Evolutionary conservation across 2,329 filamentous ascomycete genomes (phyloP).

Genomic region (Xylaria sp.): DNA sequence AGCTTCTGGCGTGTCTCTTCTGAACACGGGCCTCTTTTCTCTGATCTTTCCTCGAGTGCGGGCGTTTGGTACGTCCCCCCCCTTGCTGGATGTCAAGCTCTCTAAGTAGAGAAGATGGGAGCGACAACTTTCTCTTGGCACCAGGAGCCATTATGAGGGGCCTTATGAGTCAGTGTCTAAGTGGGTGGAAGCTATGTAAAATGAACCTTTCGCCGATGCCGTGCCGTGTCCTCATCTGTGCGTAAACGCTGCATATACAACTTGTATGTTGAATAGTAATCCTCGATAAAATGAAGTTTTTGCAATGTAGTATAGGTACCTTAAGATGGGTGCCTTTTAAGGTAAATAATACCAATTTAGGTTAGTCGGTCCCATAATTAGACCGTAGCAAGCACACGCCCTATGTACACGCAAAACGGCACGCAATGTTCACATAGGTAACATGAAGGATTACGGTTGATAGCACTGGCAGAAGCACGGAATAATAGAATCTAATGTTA

Average conservation of each 20-base stretch:
- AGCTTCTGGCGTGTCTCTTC: slow-evolving; percentile 46
- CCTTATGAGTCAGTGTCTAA: neutral
- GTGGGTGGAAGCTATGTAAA: neutral
- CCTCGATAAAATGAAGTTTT: neutral
- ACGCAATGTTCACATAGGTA: too few relatives aligned
- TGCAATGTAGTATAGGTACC: neutral
- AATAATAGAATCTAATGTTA: too few relatives aligned
- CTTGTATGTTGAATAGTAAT: neutral
- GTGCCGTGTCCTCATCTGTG: neutral
- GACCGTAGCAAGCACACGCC: too few relatives aligned
- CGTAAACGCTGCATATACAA: neutral
- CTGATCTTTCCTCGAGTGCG: slow-evolving; percentile 49
- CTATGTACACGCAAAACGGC: too few relatives aligned
- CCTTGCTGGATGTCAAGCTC: slow-evolving; percentile 54
- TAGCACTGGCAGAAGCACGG: too few relatives aligned
- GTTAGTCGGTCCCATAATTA: too few relatives aligned
- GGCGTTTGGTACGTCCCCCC: slow-evolving; percentile 38
- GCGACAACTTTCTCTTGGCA: slow-evolving; percentile 53
- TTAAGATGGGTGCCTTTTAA: neutral
- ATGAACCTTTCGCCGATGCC: neutral
- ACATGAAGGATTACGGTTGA: too few relatives aligned
- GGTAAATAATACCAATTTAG: too few relatives aligned
- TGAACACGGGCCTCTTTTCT: slow-evolving; percentile 48
- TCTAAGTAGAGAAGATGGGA: slow-evolving; percentile 58
- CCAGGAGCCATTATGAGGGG: slow-evolving; percentile 18